A percentile compares a stretch with the other conserved stretches of the same genome.
Evolutionary conservation across 139 green algal genomes (phyloP).

Genomic region (Haematococcus lacustris): DNA sequence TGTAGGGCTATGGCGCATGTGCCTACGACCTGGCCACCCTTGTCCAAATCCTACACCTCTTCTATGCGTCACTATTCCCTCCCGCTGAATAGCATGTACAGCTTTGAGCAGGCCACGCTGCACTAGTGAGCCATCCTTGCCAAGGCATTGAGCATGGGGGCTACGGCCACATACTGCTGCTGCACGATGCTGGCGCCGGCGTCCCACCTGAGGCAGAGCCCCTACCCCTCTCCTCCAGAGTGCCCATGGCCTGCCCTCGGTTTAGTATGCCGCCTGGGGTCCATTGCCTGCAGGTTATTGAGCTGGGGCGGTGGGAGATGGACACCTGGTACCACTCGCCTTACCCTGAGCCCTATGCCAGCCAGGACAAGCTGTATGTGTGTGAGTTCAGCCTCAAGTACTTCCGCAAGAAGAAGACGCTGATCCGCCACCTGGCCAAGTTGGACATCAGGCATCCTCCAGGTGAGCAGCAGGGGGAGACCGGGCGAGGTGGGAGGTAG

Average conservation of each 20-base stretch:
- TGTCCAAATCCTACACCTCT: too few relatives aligned
- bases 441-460: constrained; percentile 80
- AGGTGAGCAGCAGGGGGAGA: constrained; percentile 47
- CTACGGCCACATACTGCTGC: background rate
- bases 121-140: background rate
- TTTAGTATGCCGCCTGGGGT: background rate
- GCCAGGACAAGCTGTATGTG: constrained; percentile 82
- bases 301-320: constrained; percentile 91
- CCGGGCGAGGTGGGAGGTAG: too few relatives aligned
- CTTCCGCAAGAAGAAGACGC: constrained; percentile 72
- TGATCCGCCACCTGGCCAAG: constrained; percentile 91
- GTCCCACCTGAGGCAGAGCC: background rate
- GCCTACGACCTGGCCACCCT: too few relatives aligned
- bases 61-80: too few relatives aligned
- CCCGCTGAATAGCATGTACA: too few relatives aligned
- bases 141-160: background rate
- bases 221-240: background rate
- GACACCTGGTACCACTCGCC: constrained; percentile 99
- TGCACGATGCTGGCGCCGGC: background rate
- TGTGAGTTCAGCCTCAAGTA: constrained; percentile 92
- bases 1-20: too few relatives aligned
- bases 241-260: background rate
- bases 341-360: constrained; percentile 91
- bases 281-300: constrained; percentile 56
- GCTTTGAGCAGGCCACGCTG: too few relatives aligned